These are phyloP conservation scores for Ceriops tagal DNA, from an alignment of 345 rosid genomes.

Conservation along the genomic window DNA sequence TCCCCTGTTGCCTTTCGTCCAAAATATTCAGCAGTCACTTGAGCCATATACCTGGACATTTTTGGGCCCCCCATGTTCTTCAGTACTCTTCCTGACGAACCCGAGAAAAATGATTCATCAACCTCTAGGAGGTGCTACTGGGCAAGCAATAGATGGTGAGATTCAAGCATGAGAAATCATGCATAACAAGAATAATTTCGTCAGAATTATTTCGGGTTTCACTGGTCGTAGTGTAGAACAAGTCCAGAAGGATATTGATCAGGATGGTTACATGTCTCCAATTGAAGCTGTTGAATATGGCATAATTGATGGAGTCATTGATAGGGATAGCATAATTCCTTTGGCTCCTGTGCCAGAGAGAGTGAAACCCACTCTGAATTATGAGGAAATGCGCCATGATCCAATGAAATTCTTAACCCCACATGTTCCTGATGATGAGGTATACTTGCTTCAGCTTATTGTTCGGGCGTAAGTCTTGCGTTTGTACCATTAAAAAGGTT, in stretches of 20 bases:
- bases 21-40: constrained; percentile 82
- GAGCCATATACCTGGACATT: constrained; percentile 64
- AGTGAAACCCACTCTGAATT: too few relatives aligned
- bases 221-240: constrained; percentile 72
- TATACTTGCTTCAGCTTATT: too few relatives aligned
- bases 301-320: too few relatives aligned
- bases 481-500: too few relatives aligned
- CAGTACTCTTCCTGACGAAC: constrained; percentile 54
- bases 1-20: constrained; percentile 57
- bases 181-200: constrained; percentile 72
- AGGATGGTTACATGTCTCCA: constrained; percentile 90
- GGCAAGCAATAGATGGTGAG: constrained; percentile 81
- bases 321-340: too few relatives aligned
- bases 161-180: constrained; percentile 84
- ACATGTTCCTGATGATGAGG: too few relatives aligned
- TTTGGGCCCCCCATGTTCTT: constrained; percentile 60
- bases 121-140: constrained; percentile 90
- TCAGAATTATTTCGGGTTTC: constrained; percentile 66
- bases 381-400: too few relatives aligned
- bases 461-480: too few relatives aligned
- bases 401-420: too few relatives aligned
- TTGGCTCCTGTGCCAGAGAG: too few relatives aligned
- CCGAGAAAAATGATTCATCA: constrained; percentile 87
- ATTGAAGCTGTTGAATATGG: constrained; percentile 94
- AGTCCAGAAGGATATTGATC: constrained; percentile 70